Evolutionary conservation across 768 basidiomycete genomes (phyloP).

Genomic region (Mycena floridula): DNA sequence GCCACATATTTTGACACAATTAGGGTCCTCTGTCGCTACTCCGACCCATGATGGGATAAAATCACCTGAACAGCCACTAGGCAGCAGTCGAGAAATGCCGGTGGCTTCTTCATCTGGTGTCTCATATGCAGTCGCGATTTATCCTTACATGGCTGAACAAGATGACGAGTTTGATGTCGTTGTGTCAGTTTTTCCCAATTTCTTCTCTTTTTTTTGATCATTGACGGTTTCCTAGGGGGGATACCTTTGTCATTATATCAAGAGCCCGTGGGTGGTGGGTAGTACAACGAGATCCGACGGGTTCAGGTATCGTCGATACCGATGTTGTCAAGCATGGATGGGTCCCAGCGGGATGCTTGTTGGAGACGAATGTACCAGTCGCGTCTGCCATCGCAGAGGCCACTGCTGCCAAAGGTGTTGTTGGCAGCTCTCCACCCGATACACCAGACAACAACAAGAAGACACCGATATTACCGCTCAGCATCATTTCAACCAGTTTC

Average conservation of each 20-base stretch:
- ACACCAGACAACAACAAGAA: conserved; percentile 37
- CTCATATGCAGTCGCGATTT: conserved; percentile 96
- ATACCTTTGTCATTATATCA: conserved; percentile 89
- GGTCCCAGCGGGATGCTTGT: conserved; percentile 95
- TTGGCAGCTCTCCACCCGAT: conserved; percentile 29
- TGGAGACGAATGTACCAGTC: conserved; percentile 90
- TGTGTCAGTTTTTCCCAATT: conserved; percentile 54
- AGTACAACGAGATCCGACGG: conserved; percentile 89
- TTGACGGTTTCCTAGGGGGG: conserved; percentile 68
- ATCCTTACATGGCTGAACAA: conserved; percentile 97
- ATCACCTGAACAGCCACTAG: conserved; percentile 4
- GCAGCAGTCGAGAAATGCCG: conserved; percentile 32
- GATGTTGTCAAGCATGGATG: conserved; percentile 85
- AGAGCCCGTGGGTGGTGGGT: conserved; percentile 99
- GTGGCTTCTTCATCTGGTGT: conserved; percentile 43
- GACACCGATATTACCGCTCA: conserved; percentile 82
- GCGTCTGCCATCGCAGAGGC: conserved; percentile 84
- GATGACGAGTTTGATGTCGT: conserved; percentile 98
- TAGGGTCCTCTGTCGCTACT: background rate
- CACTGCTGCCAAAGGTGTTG: conserved; percentile 48
- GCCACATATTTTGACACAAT: background rate
- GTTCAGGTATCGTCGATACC: conserved; percentile 70
- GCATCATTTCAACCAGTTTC: conserved; percentile 96
- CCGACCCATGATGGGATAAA: background rate
- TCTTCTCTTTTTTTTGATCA: conserved; percentile 4